Evolutionary conservation across 1,284 basidiomycete genomes (phyloP).

Genomic region (Neolentinus lepideus): DNA sequence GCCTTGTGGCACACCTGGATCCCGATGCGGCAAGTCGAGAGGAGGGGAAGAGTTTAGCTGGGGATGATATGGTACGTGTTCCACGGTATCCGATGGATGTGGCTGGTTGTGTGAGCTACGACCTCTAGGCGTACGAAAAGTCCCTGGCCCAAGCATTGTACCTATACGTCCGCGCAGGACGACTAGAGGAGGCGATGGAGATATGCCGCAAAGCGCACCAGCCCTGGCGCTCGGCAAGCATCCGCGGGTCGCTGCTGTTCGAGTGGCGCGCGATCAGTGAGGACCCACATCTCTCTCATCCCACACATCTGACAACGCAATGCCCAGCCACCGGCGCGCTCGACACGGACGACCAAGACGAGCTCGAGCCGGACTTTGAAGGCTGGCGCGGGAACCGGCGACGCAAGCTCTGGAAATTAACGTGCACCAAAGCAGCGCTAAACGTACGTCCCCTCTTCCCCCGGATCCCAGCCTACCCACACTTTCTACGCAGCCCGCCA

Average conservation of each 20-base stretch:
- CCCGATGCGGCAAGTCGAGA: conserved; percentile 63
- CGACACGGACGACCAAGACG: conserved; percentile 38
- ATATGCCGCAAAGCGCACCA: conserved; percentile 81
- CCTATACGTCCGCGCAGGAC: conserved; percentile 74
- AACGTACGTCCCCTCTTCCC: conserved; percentile 43
- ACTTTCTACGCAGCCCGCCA: conserved; percentile 38
- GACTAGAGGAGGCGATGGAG: conserved; percentile 77
- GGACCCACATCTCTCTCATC: conserved; percentile 12
- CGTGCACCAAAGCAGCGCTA: conserved; percentile 72
- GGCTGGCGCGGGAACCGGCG: conserved; percentile 67
- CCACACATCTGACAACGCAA: no score
- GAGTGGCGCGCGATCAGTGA: conserved; percentile 63
- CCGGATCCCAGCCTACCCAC: conserved; percentile 1
- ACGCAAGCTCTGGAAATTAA: conserved; percentile 79
- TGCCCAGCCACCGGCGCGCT: conserved; percentile 44
- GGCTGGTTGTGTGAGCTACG: not conserved
- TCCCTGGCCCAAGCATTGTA: conserved; percentile 69
- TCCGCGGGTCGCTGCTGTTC: conserved; percentile 75
- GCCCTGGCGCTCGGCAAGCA: conserved; percentile 86
- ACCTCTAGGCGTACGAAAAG: conserved; percentile 68
- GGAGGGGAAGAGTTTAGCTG: conserved; percentile 48
- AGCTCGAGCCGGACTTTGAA: conserved; percentile 22
- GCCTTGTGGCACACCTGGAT: conserved; percentile 62
- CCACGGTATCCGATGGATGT: no score
- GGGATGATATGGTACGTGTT: conserved; percentile 62